A percentile compares a stretch with the other conserved stretches of the same genome.
Evolutionary conservation across 768 basidiomycete genomes (phyloP).

Genomic region (Psilocybe subaeruginosa): DNA sequence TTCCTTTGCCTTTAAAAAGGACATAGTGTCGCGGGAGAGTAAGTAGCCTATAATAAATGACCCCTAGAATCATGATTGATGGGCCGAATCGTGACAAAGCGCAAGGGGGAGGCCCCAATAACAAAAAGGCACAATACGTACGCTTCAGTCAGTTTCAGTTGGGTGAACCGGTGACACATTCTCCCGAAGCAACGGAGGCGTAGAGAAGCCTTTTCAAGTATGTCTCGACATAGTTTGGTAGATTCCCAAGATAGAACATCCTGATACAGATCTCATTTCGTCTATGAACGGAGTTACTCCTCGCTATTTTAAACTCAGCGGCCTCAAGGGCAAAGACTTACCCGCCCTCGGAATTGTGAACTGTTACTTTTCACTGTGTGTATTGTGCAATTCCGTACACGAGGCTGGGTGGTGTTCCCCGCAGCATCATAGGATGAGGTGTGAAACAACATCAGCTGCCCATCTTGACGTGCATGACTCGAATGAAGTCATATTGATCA

Average conservation of each 20-base stretch:
- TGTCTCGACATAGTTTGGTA: background rate
- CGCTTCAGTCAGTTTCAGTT: background rate
- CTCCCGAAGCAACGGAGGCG: background rate
- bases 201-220: background rate
- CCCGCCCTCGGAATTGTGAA: background rate
- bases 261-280: background rate
- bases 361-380: background rate
- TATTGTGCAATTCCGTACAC: background rate
- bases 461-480: background rate
- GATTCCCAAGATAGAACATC: background rate
- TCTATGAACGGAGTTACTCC: background rate
- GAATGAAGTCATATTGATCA: background rate
- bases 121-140: background rate
- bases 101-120: too few species aligned
- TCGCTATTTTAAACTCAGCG: background rate
- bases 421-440: background rate
- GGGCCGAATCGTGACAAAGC: too few species aligned
- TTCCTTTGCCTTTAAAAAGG: background rate
- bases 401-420: background rate
- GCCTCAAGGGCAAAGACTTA: background rate
- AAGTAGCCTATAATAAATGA: background rate
- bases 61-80: background rate
- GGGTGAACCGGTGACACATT: too few species aligned
- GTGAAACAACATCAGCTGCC: background rate
- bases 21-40: background rate